Conservation (phyloP, 2,329 filamentous ascomycete genomes). For the Camptophora hylomeconis region DNA sequence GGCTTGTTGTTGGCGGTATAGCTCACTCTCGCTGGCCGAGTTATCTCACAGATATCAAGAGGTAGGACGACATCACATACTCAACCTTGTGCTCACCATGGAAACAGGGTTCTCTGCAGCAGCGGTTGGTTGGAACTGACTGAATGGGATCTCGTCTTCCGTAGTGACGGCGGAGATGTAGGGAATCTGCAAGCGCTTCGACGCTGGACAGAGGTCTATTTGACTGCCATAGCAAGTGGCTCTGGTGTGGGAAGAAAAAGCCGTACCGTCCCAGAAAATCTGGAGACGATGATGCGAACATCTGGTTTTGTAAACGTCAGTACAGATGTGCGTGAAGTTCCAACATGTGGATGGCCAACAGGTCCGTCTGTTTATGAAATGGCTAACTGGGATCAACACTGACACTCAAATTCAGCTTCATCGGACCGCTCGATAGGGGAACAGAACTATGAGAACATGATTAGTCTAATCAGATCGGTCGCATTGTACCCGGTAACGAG, state of each 20-base stretch:
- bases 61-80: not conserved
- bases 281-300: not conserved
- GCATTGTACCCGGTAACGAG: not conserved
- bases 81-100: not conserved
- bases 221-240: constrained; percentile 1
- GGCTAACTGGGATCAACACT: not conserved
- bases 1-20: constrained; percentile 3
- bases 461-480: not conserved
- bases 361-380: not conserved
- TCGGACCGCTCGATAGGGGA: not conserved
- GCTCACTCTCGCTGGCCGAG: constrained; percentile 1
- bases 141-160: constrained; percentile 4
- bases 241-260: constrained; percentile 6
- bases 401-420: not conserved
- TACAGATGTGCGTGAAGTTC: not conserved
- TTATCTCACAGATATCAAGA: constrained; percentile 2
- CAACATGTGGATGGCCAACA: not conserved
- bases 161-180: constrained; percentile 1
- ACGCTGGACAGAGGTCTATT: constrained; percentile 3
- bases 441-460: not conserved
- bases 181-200: constrained; percentile 1
- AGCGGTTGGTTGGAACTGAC: constrained; percentile 3
- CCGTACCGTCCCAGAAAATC: not conserved
- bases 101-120: constrained; percentile 2
- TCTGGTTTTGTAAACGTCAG: constrained; percentile 1